Evolutionary conservation across 768 basidiomycete genomes (phyloP), one percentile per base, ranked within the genome.

Genomic region (Tubosaeta brunneosetosa): DNA sequence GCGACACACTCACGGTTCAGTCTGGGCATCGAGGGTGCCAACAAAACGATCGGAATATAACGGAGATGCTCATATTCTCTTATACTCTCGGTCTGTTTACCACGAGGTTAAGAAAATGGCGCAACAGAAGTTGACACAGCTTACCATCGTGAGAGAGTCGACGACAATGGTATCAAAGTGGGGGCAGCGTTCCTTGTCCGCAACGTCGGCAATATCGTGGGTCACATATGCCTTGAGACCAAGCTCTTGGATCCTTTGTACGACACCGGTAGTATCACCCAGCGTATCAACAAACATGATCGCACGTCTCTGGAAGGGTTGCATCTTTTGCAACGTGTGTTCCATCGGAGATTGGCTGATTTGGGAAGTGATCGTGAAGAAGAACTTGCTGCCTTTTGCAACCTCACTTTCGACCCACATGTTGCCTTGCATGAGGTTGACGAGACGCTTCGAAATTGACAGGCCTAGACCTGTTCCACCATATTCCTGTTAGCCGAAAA

Each of bases 331-430:
- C 27, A 87, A 73, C 25, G 84, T 87, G 53, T 73, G 76, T 49
- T 94, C 92, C 66, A 88, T 77, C 11, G 85, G 78, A 60, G 82
- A 81, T 51, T 83, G 82, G 58, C 83, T 85, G 62, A 91, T 85
- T 71, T 88, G 87, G 25, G 87, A 92, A 6, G 85, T 86, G 73
- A 94, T 92, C 26, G 93, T 94, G 77, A 98, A 98, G 82, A 89
- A 95, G 81, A 97, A 95, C 70, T 85, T 86, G 74, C 85, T 90
- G 26, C 97, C 97, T 61, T 91, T 88, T 43, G 88, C 80, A 53
- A 95, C 90, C 68, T 95, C 93, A 55, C 86, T 89, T 72, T 97
- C 91, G 19, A 99, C 97, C 97, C 97, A 99, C 79, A 99, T 91
- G 63, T 95, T 91, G 43, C 97, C 97, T 61, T 91, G 85, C 97